Percentiles rank a stretch among this genome's conserved stretches.
Evolutionary conservation across 768 basidiomycete genomes (phyloP).

Genomic region (Auricularia auricula-judae): DNA sequence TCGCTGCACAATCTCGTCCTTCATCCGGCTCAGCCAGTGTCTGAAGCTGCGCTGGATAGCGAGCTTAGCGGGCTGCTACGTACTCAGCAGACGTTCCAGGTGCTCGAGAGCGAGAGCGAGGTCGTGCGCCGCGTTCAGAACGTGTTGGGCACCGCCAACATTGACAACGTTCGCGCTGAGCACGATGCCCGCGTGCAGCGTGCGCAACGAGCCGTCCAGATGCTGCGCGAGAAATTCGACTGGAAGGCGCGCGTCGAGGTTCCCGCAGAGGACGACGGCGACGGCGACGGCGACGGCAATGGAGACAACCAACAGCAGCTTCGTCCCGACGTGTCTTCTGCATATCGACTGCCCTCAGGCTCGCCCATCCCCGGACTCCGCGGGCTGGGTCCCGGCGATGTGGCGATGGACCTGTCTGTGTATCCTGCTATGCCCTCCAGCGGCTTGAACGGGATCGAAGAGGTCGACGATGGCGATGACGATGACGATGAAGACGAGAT

Average conservation of each 20-base stretch:
- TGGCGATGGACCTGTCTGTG: not conserved
- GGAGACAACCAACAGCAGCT: not conserved
- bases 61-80: constrained; percentile 65
- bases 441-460: constrained; percentile 4
- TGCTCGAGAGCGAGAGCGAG: constrained; percentile 58
- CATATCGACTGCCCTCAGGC: not conserved
- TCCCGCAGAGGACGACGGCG: constrained; percentile 46
- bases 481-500: constrained; percentile 11
- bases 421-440: no score
- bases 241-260: constrained; percentile 77
- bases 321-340: not conserved
- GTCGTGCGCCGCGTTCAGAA: constrained; percentile 48
- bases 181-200: constrained; percentile 71
- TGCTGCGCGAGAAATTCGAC: constrained; percentile 71
- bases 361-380: constrained; percentile 40
- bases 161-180: constrained; percentile 36
- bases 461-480: constrained; percentile 8
- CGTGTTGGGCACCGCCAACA: not conserved
- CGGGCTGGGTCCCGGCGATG: constrained; percentile 11
- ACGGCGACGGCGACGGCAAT: not conserved
- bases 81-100: constrained; percentile 71
- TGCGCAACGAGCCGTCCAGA: constrained; percentile 65
- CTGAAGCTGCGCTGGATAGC: constrained; percentile 60
- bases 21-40: constrained; percentile 46
- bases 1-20: constrained; percentile 56